Percentiles rank a stretch among this genome's conserved stretches.
Conservation (phyloP, 2,329 filamentous ascomycete species). For the Scytalidium sp. region DNA sequence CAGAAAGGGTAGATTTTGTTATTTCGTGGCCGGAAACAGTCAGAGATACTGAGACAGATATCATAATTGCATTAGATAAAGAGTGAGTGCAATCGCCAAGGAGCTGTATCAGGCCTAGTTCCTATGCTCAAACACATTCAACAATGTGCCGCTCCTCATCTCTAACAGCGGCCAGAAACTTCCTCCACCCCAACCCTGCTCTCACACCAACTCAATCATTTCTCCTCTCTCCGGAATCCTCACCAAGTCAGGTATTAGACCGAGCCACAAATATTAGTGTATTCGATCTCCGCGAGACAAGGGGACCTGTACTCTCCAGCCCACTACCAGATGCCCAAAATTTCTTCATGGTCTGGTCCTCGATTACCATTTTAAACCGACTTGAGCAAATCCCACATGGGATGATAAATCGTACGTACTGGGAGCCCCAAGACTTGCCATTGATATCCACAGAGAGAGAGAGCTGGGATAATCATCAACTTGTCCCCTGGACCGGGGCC, state of each 20-base stretch:
- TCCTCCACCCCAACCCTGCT: conserved; percentile 3
- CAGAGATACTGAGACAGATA: background rate
- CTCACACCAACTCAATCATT: conserved; percentile 8
- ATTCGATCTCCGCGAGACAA: conserved; percentile 16
- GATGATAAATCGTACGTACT: conserved; percentile 43
- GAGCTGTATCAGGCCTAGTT: background rate
- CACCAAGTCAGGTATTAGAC: background rate
- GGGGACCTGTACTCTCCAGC: background rate
- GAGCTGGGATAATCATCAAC: conserved; percentile 36
- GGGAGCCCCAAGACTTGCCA: conserved; percentile 33
- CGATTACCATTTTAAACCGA: conserved; percentile 38
- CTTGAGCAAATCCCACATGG: conserved; percentile 40
- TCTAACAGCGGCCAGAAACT: background rate
- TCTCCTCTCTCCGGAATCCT: background rate
- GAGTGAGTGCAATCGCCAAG: conserved; percentile 13
- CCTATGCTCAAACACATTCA: too few species aligned
- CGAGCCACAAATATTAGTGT: conserved; percentile 7
- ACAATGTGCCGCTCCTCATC: background rate
- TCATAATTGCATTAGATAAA: conserved; percentile 17
- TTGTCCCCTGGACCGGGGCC: conserved; percentile 31
- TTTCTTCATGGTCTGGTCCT: conserved; percentile 40
- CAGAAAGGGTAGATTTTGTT: conserved; percentile 17
- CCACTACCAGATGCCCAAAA: conserved; percentile 29
- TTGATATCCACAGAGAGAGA: conserved; percentile 28
- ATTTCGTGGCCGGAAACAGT: conserved; percentile 13